Percentiles rank a stretch among this genome's conserved stretches.
Conservation (phyloP, 2,329 filamentous ascomycete species). For the Trichoderma sp. region DNA sequence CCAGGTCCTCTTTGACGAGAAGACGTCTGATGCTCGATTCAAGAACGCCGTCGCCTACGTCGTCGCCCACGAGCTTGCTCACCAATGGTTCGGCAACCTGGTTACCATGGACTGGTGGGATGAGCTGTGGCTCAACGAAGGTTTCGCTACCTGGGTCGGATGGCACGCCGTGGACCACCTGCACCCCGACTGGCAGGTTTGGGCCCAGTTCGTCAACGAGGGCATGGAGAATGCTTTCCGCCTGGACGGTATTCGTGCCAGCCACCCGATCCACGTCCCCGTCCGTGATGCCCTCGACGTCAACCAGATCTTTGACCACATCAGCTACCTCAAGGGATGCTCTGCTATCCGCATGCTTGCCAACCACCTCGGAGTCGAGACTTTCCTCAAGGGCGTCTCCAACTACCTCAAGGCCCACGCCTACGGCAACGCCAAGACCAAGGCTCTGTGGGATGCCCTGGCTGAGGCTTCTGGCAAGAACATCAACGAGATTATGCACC, state of each 20-base stretch:
- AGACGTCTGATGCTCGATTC: constrained; percentile 83
- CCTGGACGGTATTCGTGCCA: constrained; percentile 84
- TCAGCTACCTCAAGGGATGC: constrained; percentile 95
- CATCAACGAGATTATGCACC: constrained; percentile 81
- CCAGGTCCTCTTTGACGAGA: constrained; percentile 92
- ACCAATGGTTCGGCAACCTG: constrained; percentile 94
- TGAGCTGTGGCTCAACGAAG: constrained; percentile 91
- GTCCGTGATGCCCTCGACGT: constrained; percentile 92
- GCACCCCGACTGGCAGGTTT: constrained; percentile 96
- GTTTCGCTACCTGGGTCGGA: constrained; percentile 97
- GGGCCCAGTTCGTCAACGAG: constrained; percentile 96
- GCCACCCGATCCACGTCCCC: constrained; percentile 93
- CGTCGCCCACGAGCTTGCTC: constrained; percentile 94
- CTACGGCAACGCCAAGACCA: constrained; percentile 87
- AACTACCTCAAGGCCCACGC: constrained; percentile 85
- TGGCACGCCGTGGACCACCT: constrained; percentile 90
- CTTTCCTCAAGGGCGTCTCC: constrained; percentile 85
- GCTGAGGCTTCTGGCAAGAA: constrained; percentile 85
- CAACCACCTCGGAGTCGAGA: constrained; percentile 80
- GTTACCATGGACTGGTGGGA: constrained; percentile 98
- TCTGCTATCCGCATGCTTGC: constrained; percentile 96
- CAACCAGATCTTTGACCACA: constrained; percentile 96
- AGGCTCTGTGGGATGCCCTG: constrained; percentile 85
- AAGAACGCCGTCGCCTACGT: constrained; percentile 95
- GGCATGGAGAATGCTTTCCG: constrained; percentile 88